Conservation (phyloP, 306 rosid genomes). For the Styphnolobium japonicum region DNA sequence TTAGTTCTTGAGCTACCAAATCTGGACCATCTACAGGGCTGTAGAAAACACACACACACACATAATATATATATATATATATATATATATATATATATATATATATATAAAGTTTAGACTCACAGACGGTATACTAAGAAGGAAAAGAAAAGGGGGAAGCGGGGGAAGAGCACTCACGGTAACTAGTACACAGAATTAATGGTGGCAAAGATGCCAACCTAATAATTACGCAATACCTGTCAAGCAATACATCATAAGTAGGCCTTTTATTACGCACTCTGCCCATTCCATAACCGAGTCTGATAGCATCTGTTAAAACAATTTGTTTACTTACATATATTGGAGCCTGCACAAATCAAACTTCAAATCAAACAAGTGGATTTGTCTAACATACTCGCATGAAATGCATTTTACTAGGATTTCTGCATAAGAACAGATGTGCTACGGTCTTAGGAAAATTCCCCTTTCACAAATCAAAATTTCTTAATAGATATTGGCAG, state of each 20-base stretch:
- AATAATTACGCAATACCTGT: constrained; percentile 61
- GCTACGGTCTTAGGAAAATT: neutral
- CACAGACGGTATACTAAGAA: neutral
- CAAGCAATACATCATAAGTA: constrained; percentile 78
- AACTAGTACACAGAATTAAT: constrained; percentile 5
- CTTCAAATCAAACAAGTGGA: constrained; percentile 21
- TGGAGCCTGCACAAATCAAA: constrained; percentile 76
- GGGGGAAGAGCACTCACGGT: neutral
- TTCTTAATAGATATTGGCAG: neutral
- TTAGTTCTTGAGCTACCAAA: constrained; percentile 64
- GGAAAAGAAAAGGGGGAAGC: neutral
- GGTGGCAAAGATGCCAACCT: neutral
- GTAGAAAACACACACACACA: constrained; percentile 41
- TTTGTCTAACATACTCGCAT: neutral
- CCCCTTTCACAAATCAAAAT: constrained; percentile 8
- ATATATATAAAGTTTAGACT: constrained; percentile 3
- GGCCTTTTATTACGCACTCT: constrained; percentile 54
- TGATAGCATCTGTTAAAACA: constrained; percentile 75
- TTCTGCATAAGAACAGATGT: constrained; percentile 11
- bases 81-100: too few species aligned
- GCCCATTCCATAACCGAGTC: constrained; percentile 74
- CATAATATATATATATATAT: too few species aligned
- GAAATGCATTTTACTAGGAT: neutral
- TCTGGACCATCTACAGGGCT: constrained; percentile 88
- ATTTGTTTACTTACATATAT: constrained; percentile 85